Base-by-base conservation (phyloP, 208 protist genomes). In the Leishmania tropica region DNA sequence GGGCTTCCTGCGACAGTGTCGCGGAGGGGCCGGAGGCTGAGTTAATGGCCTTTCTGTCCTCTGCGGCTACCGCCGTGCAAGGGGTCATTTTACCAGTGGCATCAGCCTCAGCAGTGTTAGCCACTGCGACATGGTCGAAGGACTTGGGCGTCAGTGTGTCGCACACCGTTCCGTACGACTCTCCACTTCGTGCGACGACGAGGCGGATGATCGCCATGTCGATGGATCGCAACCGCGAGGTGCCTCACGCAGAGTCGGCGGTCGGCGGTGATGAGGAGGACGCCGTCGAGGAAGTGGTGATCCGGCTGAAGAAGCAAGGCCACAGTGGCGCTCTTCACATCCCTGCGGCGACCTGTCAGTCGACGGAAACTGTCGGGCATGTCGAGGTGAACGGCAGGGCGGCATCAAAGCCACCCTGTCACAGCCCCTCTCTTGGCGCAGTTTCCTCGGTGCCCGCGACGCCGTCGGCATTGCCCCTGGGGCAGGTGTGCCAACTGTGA, bases 231-330 rank as follows among this genome's bases (percentile, higher is more conserved):
- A 4, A 47, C 37, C n/a, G 31, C 35, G 40, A 64, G 35, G 31
- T 7, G 11, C 70, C 70, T 53, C 70, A 74, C 40, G 45, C 70
- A 28, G 45, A 37, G 45, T 45, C 45, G 42, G 24, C 21, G 70
- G 70, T 37, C 67, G 4, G 28, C 47, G 70, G 45, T 37, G 70
- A 35, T 24, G 28, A 74, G 37, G 45, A n/a, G n/a, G 70, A 35
- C 45, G 70, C 21, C 24, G 42, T 74, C 70, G 70, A 74, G 28
- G 70, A 74, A 53, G 70, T 74, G 70, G 70, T 74, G 45, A 74
- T 74, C 0, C 70, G n/a, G 28, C 45, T 31, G 42, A n/a, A 53
- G 45, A 37, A 53, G n/a, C 70, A 53, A 19, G 42, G 31, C 11
- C 40, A 17, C 7, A 3, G 40, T 45, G 40, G 28, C 35, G 4